A percentile compares a stretch with the other conserved stretches of the same genome.
These are phyloP conservation scores for Laguncularia racemosa DNA, from an alignment of 345 rosid species.

Conservation along the genomic window DNA sequence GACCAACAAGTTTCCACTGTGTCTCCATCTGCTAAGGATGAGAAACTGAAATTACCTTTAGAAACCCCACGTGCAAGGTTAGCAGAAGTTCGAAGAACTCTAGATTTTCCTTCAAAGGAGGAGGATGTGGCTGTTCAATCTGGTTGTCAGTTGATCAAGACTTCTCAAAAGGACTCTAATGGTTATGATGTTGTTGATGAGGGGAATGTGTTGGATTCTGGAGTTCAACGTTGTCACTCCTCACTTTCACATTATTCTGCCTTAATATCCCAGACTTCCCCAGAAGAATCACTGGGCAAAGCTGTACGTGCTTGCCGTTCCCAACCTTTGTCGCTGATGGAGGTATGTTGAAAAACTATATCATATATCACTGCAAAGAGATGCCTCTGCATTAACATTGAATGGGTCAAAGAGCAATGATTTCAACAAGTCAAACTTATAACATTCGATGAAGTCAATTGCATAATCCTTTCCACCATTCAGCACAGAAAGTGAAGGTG, in stretches of 20 bases:
- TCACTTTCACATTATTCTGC: conserved; percentile 65
- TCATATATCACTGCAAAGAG: no score
- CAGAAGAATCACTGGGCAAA: conserved; percentile 44
- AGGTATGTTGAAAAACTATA: conserved; percentile 33
- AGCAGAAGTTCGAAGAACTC: conserved; percentile 16
- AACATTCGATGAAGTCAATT: no score
- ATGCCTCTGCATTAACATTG: no score
- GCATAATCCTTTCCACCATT: no score
- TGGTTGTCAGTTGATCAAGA: conserved; percentile 27
- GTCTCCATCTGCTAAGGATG: conserved; percentile 40
- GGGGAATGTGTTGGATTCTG: conserved; percentile 38
- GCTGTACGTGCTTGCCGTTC: conserved; percentile 73
- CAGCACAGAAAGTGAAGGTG: no score
- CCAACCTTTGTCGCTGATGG: conserved; percentile 66
- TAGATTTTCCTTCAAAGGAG: conserved; percentile 30
- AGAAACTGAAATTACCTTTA: conserved; percentile 38
- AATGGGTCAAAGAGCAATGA: no score
- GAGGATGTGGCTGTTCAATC: conserved; percentile 33
- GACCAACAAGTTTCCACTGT: conserved; percentile 51
- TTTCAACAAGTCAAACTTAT: no score
- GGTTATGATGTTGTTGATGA: conserved; percentile 19
- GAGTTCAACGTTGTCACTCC: conserved; percentile 79
- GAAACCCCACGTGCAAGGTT: conserved; percentile 37
- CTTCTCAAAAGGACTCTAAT: conserved; percentile 24
- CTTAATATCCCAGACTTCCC: conserved; percentile 44